Evolutionary conservation across 106 monocot genomes (phyloP), one percentile per base, ranked within the genome.

Genomic region (Cymbidium sinense): DNA sequence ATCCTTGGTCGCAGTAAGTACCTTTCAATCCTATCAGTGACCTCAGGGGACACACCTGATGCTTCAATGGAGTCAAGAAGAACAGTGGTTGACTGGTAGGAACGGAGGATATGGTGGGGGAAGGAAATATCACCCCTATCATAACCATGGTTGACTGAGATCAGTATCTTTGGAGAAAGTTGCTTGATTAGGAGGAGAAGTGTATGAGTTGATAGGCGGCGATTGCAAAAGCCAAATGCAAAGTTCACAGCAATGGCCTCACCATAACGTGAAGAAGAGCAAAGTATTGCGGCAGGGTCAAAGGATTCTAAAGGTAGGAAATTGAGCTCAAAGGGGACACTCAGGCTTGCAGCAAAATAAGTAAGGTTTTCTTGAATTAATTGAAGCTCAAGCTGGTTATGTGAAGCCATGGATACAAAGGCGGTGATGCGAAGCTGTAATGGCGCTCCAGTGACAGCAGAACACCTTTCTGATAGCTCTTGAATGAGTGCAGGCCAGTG

Each of bases 401-500:
- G 81, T 20, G 89, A 89, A 18, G 82, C 77, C 18, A 75, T 50
- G 25, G 92, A 80, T 27, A 84, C 86, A 44, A 94, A 90, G 20
- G 91, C 94, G 0, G 98, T 92, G 74, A 98, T 84, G 76, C 85
- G 94, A 11, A 94, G 82, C 20, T 77, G 72, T 1, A 87, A 85
- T 0, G 80, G 30, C 9, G 81, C 25, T 7, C 70, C 82, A 0
- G 81, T 67, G 33, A 65, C 70, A 1, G 70, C 47, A 61, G 82
- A 76, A 30, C 85, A 85, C 27, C 93, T 72, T 77, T 90, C 89
- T 2, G 93, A 87, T 8, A 96, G 81, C 82, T 96, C 96, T 72
- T 93, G 93, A 83, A 98, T 80, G 83, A 98, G 87, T 21, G 98
- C 86, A 2, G 98, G 83, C 98, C 98, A 98, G 47, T 92, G 91